Base-by-base conservation (phyloP, 768 basidiomycete species). In the Termitomyces heimii region DNA sequence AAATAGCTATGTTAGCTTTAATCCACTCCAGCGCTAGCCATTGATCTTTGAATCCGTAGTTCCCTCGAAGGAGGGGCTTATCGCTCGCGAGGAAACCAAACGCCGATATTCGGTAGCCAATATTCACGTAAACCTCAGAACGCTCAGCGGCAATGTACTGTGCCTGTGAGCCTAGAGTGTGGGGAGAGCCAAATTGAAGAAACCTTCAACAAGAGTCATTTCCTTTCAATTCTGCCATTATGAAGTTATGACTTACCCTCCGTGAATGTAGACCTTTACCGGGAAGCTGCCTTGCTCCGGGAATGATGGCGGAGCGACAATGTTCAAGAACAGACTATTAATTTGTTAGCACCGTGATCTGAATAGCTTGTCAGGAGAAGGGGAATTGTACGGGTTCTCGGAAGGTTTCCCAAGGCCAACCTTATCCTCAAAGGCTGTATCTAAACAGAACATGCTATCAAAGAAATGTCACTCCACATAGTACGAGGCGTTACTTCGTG, bases 41-140 rank as follows among this genome's bases (percentile, higher is more conserved):
- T 63, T 88, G 88, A 64, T 92, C 89, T 68, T 90, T 91, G 74
- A 92, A 92, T 0, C 89, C 89, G 66, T 85, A 92, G 64, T 92
- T 92, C 3, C 90, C 89, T 16, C 74, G 73, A 46, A 92, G 66
- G 42, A 70, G 65, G 13, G 86, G 87, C 57, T 80, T 68, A 45
- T 86, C 84, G 60, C 78, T 79, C 0, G 87, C 88, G 22, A 92
- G 71, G 64, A 89, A 92, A 0, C 89, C 89, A 62, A 91, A 87
- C 1, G 80, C 88, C 0, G 87, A 88, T 14, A 92, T 73, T 22
- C 89, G 82, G 66, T 90, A 89, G 35, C 86, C 89, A 13, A 91
- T 79, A 63, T 90, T 88, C 8, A 92, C 83, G 79, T 84, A 85
- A 16, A 92, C 79, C 69, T 89, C 84, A 5, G 79, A 79, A 22